These are phyloP conservation scores for Clonostachys byssicola DNA, from an alignment of 2,329 filamentous ascomycete genomes.

Conservation along the genomic window DNA sequence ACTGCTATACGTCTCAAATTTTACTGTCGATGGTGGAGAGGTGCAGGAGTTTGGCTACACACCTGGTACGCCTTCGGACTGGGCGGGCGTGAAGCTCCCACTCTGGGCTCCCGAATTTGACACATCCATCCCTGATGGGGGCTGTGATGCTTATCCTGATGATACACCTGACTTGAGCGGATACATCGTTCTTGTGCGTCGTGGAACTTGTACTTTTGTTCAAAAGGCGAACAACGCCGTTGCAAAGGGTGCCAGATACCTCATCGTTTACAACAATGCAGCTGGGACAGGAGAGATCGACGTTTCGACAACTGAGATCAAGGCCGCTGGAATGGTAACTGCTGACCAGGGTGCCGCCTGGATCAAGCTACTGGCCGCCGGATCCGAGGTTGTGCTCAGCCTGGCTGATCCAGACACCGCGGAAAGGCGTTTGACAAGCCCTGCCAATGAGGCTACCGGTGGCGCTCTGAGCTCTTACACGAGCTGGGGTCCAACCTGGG, in stretches of 20 bases:
- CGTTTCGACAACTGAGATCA: constrained; percentile 22
- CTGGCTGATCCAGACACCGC: constrained; percentile 35
- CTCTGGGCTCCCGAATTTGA: constrained; percentile 47
- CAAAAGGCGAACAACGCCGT: constrained; percentile 49
- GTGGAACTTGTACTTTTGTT: constrained; percentile 52
- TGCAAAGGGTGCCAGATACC: constrained; percentile 52
- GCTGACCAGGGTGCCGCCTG: constrained; percentile 34
- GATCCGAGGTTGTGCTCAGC: constrained; percentile 34
- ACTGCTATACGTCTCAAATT: constrained; percentile 35
- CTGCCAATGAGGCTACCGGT: constrained; percentile 35
- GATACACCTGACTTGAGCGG: constrained; percentile 52
- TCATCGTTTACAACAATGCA: constrained; percentile 55
- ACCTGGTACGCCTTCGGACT: constrained; percentile 30
- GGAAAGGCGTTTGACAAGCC: constrained; percentile 21
- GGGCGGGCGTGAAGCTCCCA: constrained; percentile 39
- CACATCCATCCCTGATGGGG: constrained; percentile 40
- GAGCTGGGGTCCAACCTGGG: constrained; percentile 58
- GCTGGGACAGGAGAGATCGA: constrained; percentile 14
- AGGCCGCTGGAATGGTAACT: constrained; percentile 34
- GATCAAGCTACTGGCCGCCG: constrained; percentile 34
- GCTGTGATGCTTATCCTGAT: constrained; percentile 45
- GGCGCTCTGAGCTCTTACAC: constrained; percentile 49
- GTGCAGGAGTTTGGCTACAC: constrained; percentile 34
- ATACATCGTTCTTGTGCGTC: constrained; percentile 55
- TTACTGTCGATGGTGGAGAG: constrained; percentile 26